These are phyloP conservation scores for Diaporthe sp. DNA, from an alignment of 2,329 filamentous ascomycete species.

Conservation along the genomic window DNA sequence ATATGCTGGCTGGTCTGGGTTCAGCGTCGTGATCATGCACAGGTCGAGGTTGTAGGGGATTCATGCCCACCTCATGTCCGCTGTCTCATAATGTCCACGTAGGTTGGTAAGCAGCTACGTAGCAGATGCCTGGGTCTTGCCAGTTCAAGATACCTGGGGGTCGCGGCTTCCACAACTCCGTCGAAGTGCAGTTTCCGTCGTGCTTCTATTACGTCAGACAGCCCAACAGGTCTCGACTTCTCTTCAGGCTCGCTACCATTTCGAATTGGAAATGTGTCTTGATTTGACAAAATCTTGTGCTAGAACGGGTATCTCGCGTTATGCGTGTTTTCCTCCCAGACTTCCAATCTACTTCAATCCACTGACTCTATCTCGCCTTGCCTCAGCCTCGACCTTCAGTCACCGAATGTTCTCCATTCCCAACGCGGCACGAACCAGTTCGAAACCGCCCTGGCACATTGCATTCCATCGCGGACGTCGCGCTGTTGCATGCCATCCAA, in stretches of 20 bases:
- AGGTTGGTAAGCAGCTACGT: too few species aligned
- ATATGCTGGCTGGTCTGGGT: too few species aligned
- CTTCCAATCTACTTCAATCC: not conserved
- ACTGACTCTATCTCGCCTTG: not conserved
- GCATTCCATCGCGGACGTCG: not conserved
- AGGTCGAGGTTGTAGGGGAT: too few species aligned
- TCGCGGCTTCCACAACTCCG: not conserved
- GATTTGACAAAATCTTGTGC: conserved; percentile 27
- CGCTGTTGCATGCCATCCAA: not conserved
- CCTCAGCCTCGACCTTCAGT: not conserved
- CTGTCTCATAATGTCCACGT: too few species aligned
- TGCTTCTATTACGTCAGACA: not conserved
- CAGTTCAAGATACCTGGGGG: not conserved
- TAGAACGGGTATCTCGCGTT: conserved; percentile 27
- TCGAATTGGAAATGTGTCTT: not conserved
- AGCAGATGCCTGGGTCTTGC: not conserved
- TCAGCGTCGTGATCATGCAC: too few species aligned
- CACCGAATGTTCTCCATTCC: not conserved
- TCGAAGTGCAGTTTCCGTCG: not conserved
- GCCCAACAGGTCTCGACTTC: not conserved
- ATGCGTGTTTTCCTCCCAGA: not conserved
- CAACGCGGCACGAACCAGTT: conserved; percentile 27
- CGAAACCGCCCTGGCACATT: not conserved
- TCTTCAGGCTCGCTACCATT: fast-evolving
- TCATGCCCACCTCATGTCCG: too few species aligned